Conservation (phyloP, 371 early-diverging fungal genomes). For the Mucor mucedo region DNA sequence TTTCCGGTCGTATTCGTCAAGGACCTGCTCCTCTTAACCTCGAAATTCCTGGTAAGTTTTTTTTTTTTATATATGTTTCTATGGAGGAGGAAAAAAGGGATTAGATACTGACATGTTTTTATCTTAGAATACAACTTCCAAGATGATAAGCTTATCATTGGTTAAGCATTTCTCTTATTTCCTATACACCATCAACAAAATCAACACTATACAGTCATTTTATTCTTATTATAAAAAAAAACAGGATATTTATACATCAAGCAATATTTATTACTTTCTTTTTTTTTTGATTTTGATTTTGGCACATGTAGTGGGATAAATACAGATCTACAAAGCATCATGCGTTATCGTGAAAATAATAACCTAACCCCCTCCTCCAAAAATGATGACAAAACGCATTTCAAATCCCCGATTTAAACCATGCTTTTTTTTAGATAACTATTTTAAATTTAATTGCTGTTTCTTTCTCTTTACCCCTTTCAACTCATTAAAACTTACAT, state of each 20-base stretch:
- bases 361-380: too few relatives aligned
- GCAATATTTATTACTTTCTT: slow-evolving; percentile 1
- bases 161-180: slow-evolving; percentile 38
- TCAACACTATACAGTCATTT: slow-evolving; percentile 11
- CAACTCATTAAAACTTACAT: neutral
- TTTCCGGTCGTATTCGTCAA: slow-evolving; percentile 95
- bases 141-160: slow-evolving; percentile 56
- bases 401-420: neutral
- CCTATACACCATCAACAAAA: slow-evolving; percentile 2
- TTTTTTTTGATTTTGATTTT: neutral
- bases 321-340: too few relatives aligned
- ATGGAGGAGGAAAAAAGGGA: neutral
- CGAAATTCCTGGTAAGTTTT: slow-evolving; percentile 82
- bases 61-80: neutral
- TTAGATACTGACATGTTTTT: neutral
- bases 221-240: slow-evolving; percentile 13
- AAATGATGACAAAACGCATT: neutral
- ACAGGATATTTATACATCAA: slow-evolving; percentile 1
- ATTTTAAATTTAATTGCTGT: neutral
- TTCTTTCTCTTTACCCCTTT: slow-evolving; percentile 1
- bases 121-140: slow-evolving; percentile 50
- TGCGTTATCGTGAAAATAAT: too few relatives aligned
- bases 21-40: slow-evolving; percentile 98
- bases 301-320: too few relatives aligned
- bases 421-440: neutral